These are phyloP conservation scores for Lunasporangiospora selenospora DNA, from an alignment of 192 early-diverging fungal species.

Conservation along the genomic window DNA sequence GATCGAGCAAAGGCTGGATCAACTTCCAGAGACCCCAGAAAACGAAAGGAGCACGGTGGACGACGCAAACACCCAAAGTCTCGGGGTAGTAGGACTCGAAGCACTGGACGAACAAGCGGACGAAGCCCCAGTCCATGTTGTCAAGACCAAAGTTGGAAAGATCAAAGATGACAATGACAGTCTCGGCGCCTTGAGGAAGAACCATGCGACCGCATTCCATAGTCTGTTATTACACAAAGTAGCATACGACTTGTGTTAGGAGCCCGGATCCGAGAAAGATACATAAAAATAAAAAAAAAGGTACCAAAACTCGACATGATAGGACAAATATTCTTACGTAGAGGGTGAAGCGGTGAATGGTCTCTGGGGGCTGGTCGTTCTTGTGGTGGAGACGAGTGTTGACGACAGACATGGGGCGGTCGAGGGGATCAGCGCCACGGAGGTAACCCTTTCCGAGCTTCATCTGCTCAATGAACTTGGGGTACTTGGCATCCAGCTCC, in stretches of 20 bases:
- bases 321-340: constrained; percentile 49
- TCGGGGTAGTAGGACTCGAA: constrained; percentile 95
- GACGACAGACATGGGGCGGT: constrained; percentile 54
- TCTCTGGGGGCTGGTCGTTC: constrained; percentile 65
- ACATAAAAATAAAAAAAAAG: neutral
- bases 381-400: constrained; percentile 59
- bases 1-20: constrained; percentile 85
- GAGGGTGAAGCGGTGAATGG: constrained; percentile 72
- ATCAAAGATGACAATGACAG: constrained; percentile 80
- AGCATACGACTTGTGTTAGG: neutral
- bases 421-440: constrained; percentile 56
- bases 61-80: constrained; percentile 78
- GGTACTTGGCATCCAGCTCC: constrained; percentile 49
- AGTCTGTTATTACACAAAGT: constrained; percentile 27
- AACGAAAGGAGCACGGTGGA: constrained; percentile 91
- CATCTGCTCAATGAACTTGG: constrained; percentile 53
- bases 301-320: no score
- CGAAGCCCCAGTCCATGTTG: constrained; percentile 68
- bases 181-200: constrained; percentile 63
- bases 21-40: constrained; percentile 88
- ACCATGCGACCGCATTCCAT: constrained; percentile 74
- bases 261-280: neutral
- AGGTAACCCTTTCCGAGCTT: constrained; percentile 52
- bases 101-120: constrained; percentile 79
- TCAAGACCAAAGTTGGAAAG: constrained; percentile 76